These are phyloP conservation scores for Hondaea fermentalgiana DNA, from an alignment of 108 stramenopile genomes.

Conservation along the genomic window DNA sequence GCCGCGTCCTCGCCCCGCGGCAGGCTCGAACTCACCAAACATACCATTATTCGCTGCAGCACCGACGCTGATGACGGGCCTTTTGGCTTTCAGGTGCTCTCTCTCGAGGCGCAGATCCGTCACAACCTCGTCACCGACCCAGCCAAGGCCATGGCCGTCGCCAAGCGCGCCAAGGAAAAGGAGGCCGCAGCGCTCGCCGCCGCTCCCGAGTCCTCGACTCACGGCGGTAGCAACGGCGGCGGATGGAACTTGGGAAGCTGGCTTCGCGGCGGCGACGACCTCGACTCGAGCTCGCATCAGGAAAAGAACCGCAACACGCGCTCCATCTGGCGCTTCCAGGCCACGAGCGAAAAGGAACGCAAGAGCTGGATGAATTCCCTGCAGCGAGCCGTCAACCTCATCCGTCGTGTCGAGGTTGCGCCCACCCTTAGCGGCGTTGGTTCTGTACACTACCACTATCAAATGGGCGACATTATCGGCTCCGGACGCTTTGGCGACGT, in stretches of 20 bases:
- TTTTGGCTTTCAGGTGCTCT: not conserved
- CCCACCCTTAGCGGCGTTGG: not conserved
- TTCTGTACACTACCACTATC: not conserved
- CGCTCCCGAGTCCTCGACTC: not conserved
- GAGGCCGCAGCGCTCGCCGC: not conserved
- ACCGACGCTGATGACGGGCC: not conserved
- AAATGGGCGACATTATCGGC: not conserved
- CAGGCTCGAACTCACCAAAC: not conserved
- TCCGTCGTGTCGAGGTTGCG: slow-evolving; percentile 1
- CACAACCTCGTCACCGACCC: not conserved
- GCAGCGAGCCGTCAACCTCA: not conserved
- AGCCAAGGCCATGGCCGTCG: not conserved
- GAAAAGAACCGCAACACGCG: not conserved
- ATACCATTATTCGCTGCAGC: not conserved
- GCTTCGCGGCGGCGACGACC: not conserved
- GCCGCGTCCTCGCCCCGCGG: not conserved
- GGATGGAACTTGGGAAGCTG: not conserved
- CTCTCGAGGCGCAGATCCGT: not conserved
- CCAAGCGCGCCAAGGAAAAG: not conserved
- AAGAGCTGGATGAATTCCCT: not conserved
- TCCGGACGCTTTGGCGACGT: not conserved
- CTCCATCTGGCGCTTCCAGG: not conserved
- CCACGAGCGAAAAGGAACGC: not conserved
- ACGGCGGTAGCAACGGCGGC: not conserved
- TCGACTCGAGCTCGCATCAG: not conserved